These are phyloP conservation scores for Paramecium primaurelia DNA, from an alignment of 73 alveolate species.

Conservation along the genomic window DNA sequence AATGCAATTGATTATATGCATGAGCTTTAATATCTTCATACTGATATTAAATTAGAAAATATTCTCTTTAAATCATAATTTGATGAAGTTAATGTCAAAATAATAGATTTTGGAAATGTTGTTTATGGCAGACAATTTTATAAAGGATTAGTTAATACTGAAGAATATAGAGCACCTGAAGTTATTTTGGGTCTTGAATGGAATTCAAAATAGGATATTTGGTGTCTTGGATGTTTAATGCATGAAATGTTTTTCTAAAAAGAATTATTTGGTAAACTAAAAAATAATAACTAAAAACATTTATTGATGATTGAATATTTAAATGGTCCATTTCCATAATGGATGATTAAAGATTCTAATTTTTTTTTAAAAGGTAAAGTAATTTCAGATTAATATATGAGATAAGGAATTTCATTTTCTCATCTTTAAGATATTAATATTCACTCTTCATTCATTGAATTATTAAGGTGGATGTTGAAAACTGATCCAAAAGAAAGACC, in stretches of 20 bases:
- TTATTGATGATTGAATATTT: neutral
- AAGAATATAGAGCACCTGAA: slow-evolving; percentile 97
- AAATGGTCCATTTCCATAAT: neutral
- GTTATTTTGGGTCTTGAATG: slow-evolving; percentile 91
- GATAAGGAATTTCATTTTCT: neutral
- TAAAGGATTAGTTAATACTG: slow-evolving; percentile 84
- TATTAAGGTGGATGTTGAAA: neutral
- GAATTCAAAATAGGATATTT: slow-evolving; percentile 90
- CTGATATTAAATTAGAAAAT: slow-evolving; percentile 88
- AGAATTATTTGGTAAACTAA: slow-evolving; percentile 82
- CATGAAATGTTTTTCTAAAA: slow-evolving; percentile 86
- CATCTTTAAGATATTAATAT: neutral
- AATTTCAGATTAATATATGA: neutral
- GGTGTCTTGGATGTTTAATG: slow-evolving; percentile 95
- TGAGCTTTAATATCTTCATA: slow-evolving; percentile 71
- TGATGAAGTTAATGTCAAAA: slow-evolving; percentile 67
- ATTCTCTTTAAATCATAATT: slow-evolving; percentile 64
- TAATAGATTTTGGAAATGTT: slow-evolving; percentile 85
- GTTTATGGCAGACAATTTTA: slow-evolving; percentile 70
- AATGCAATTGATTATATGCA: slow-evolving; percentile 62
- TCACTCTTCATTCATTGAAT: neutral
- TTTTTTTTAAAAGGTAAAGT: neutral
- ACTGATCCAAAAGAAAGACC: slow-evolving; percentile 4
- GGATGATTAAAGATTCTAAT: neutral
- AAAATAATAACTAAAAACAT: slow-evolving; percentile 63